Base-by-base conservation (phyloP, 2,329 filamentous ascomycete genomes). In the Fusarium nelsonii region DNA sequence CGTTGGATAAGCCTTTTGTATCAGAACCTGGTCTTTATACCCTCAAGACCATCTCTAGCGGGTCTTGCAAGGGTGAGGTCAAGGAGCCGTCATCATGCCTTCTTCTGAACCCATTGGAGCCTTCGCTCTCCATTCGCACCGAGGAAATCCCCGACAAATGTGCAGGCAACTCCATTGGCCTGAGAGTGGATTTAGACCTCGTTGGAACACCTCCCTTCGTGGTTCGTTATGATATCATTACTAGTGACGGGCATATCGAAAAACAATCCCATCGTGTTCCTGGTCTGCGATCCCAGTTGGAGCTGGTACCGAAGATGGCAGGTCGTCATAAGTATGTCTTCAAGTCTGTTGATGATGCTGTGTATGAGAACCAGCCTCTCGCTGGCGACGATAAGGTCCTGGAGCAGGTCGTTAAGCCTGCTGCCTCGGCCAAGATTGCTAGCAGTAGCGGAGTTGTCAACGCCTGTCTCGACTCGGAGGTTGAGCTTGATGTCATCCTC, bases 91-190 rank as follows among this genome's bases (percentile, higher is more conserved):
- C 95, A 4, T 96, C 94, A n/a, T 98, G 95, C 78, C 84, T 97
- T 61, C 83, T 99, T 55, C 85, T 97, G 70, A 99, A 98, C 70
- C 96, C 96, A 7, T 90, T 96, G 1, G 91, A 97, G 79, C 96
- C 96, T 11, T 88, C 91, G 57, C 79, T 99, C 60, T 84, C 88
- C 6, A 83, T 99, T 50, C 87, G 86, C 33, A 85, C 89, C 8
- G 92, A 97, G 72, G 91, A 94, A 66, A 94, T 99, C 43, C 92
- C 93, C 53, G 96, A 99, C 79, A 97, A 97, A 77, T 99, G 96
- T 78, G 95, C 94, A 36, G 94, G 94, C 48, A 97, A 94, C 75
- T 93, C 96, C 0, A 92, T 99, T 65, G 96, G 96, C 40, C 86
- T 99, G 56, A 88, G 91, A 12, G 92, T 99, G 41, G 92, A 96